phyloP scores from a whole-genome alignment of 2,329 filamentous ascomycete genomes.

The Sporothrix luriei region DNA sequence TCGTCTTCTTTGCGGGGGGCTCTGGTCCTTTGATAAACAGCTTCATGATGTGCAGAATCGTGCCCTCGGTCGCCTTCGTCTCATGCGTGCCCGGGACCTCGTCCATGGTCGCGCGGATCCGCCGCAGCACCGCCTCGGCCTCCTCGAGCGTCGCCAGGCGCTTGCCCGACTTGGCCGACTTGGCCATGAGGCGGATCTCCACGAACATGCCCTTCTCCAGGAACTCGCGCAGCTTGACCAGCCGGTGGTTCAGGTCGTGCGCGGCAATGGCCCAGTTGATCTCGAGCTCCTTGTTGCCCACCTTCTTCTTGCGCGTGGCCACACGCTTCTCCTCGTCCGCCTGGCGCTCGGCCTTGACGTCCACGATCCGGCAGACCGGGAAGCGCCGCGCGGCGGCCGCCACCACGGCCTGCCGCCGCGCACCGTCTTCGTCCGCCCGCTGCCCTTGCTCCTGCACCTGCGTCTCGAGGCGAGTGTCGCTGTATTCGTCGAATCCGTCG shows the following conservation, averaged over 20 bases:
- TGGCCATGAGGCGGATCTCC: slow-evolving; percentile 68
- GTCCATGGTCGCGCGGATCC: slow-evolving; percentile 43
- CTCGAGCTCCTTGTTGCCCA: slow-evolving; percentile 74
- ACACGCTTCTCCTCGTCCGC: slow-evolving; percentile 50
- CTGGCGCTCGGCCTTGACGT: slow-evolving; percentile 56
- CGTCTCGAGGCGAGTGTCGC: too few relatives aligned
- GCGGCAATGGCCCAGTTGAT: slow-evolving; percentile 82
- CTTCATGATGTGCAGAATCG: slow-evolving; percentile 45
- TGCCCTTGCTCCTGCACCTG: neutral
- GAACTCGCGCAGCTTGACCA: slow-evolving; percentile 69
- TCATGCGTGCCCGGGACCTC: slow-evolving; percentile 47
- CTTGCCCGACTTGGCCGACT: slow-evolving; percentile 64
- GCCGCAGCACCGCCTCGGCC: slow-evolving; percentile 58
- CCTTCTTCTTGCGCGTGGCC: slow-evolving; percentile 45
- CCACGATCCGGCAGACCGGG: slow-evolving; percentile 72
- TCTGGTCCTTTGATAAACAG: slow-evolving; percentile 47
- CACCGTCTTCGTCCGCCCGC: neutral
- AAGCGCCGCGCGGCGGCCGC: slow-evolving; percentile 39
- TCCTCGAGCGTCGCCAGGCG: slow-evolving; percentile 63
- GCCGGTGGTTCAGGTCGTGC: slow-evolving; percentile 72
- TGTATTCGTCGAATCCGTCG: too few relatives aligned
- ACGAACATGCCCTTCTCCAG: slow-evolving; percentile 74
- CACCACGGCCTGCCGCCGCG: neutral
- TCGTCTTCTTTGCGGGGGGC: neutral
- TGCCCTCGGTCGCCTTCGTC: slow-evolving; percentile 48